Percentiles rank a stretch among this genome's conserved stretches.
phyloP scores from a whole-genome alignment of 176 grass and related monocot genomes.

The Carex parvula region DNA sequence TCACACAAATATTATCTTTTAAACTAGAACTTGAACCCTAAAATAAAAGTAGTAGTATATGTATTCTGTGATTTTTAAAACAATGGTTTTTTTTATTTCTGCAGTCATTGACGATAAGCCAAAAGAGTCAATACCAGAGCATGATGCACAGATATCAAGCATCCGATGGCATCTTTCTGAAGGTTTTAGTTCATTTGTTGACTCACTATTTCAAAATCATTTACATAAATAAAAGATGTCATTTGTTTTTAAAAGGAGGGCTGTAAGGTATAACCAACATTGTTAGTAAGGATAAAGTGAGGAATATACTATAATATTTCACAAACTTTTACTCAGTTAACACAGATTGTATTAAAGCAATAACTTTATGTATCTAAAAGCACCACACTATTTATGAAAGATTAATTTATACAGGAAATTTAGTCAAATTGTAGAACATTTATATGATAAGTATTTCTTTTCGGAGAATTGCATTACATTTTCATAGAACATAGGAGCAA shows the following conservation, averaged over 20 bases:
- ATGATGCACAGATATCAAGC: constrained; percentile 87
- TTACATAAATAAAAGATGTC: background rate
- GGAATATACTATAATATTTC: background rate
- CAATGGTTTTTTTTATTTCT: constrained; percentile 25
- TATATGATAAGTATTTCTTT: background rate
- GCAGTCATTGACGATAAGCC: constrained; percentile 93
- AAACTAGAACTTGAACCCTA: background rate
- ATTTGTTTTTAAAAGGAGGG: background rate
- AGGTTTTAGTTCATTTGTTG: constrained; percentile 39
- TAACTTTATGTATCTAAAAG: too few species aligned
- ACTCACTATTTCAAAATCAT: background rate
- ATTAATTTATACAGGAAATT: too few species aligned
- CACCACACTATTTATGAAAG: too few species aligned
- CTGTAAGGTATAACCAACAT: background rate
- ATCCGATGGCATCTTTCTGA: constrained; percentile 97
- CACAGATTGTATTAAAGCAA: too few species aligned
- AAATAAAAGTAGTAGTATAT: background rate
- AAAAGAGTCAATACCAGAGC: constrained; percentile 78
- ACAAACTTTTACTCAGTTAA: too few species aligned
- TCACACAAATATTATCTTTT: constrained; percentile 8
- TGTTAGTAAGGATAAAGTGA: background rate
- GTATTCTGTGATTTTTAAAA: background rate
- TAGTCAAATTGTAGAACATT: background rate
- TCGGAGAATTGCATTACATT: background rate
- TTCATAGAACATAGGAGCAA: background rate